Conservation (phyloP, 2,329 filamentous ascomycete species). For the Colletotrichum salicis region DNA sequence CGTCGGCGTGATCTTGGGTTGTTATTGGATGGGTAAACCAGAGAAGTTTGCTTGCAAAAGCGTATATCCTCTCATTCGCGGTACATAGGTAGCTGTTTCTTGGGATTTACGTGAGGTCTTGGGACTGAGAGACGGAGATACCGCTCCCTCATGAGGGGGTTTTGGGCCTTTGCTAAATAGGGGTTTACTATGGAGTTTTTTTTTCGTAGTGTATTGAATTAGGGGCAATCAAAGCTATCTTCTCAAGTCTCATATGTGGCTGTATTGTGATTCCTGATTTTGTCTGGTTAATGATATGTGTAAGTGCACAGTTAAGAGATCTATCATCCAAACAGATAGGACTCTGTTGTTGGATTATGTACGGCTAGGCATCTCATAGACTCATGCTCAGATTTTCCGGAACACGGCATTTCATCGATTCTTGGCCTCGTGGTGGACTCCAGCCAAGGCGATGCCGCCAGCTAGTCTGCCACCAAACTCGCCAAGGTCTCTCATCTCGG, state of each 20-base stretch:
- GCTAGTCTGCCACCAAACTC: background rate
- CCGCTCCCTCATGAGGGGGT: background rate
- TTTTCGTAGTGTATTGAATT: background rate
- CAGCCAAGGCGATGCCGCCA: background rate
- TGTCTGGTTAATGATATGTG: too few relatives aligned
- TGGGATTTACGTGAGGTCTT: background rate
- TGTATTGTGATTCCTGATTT: background rate
- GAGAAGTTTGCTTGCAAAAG: background rate
- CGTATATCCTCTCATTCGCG: background rate
- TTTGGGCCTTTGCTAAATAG: background rate
- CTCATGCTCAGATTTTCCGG: background rate
- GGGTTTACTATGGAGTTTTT: slow-evolving; percentile 1
- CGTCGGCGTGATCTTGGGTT: slow-evolving; percentile 20
- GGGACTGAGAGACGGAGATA: slow-evolving; percentile 15
- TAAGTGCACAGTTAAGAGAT: background rate
- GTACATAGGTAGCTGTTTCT: slow-evolving; percentile 10
- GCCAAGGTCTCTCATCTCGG: slow-evolving; percentile 29
- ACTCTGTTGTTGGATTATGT: too few relatives aligned
- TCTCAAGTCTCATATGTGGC: too few relatives aligned
- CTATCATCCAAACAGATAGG: too few relatives aligned
- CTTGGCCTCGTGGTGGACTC: background rate
- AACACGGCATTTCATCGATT: background rate
- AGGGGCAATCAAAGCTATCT: background rate
- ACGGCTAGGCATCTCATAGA: too few relatives aligned
- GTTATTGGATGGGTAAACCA: background rate